phyloP scores from a whole-genome alignment of 1,284 basidiomycete genomes.

The Ustilago trichophora region DNA sequence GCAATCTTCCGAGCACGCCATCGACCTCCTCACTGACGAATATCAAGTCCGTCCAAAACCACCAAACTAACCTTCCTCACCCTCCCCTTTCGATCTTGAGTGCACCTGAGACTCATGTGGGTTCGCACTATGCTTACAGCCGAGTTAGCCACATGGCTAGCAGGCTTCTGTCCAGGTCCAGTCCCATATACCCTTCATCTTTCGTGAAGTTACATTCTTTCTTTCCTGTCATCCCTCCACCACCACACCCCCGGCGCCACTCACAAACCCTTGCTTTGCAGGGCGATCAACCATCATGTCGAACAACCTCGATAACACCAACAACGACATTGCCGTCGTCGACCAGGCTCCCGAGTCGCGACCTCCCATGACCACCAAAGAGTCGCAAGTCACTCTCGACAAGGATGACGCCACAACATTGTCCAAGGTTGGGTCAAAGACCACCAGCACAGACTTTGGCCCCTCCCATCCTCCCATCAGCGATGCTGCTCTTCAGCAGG shows the following conservation, averaged over 20 bases:
- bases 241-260: no score
- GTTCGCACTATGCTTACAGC: not conserved
- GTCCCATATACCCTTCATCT: no score
- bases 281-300: constrained; percentile 2
- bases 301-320: constrained; percentile 4
- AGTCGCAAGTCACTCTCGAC: not conserved
- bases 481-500: constrained; percentile 26
- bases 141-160: constrained; percentile 7
- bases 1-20: constrained; percentile 15
- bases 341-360: constrained; percentile 13
- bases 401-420: constrained; percentile 3
- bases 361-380: constrained; percentile 4
- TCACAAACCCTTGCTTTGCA: not conserved
- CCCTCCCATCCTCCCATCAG: constrained; percentile 9
- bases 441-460: constrained; percentile 6
- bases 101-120: no score
- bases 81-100: no score
- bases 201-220: no score
- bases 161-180: no score
- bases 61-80: no score
- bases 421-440: constrained; percentile 12
- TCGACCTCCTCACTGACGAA: constrained; percentile 10
- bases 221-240: no score
- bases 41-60: no score
- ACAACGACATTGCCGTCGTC: constrained; percentile 18